Conservation (phyloP, 441 rosid species). For the Populus hybrid region DNA sequence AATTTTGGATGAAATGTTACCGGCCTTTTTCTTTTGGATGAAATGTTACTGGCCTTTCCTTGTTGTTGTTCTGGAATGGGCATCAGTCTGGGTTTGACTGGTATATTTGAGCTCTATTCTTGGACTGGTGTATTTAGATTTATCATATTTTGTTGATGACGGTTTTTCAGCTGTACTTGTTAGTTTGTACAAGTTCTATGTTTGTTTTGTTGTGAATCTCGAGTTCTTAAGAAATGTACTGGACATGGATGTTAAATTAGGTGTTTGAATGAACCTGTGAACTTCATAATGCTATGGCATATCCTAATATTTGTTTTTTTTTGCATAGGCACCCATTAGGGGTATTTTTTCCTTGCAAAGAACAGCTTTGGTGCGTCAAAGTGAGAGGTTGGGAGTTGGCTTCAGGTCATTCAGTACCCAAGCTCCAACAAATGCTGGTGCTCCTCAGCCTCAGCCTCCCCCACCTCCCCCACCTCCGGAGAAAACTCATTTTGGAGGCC, state of each 20-base stretch:
- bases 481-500: slow-evolving; percentile 96
- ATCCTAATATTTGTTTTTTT: not conserved
- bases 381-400: slow-evolving; percentile 47
- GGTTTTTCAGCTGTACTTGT: not conserved
- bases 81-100: not conserved
- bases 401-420: slow-evolving; percentile 72
- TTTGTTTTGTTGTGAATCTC: not conserved
- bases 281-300: not conserved
- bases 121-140: not conserved
- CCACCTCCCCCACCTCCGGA: slow-evolving; percentile 94
- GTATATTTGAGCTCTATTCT: not conserved
- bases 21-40: not conserved
- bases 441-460: slow-evolving; percentile 22
- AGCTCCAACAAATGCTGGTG: slow-evolving; percentile 36
- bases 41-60: not conserved
- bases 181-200: not conserved
- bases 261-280: not conserved
- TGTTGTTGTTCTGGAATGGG: not conserved
- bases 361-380: slow-evolving; percentile 41
- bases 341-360: slow-evolving; percentile 67
- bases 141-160: not conserved
- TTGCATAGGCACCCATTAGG: slow-evolving; percentile 71
- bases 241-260: not conserved
- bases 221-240: not conserved
- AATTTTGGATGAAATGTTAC: not conserved